Percentiles rank a stretch among this genome's conserved stretches.
Evolutionary conservation across 805 yeast species (phyloP).

Genomic region (Candida fluviatilis): DNA sequence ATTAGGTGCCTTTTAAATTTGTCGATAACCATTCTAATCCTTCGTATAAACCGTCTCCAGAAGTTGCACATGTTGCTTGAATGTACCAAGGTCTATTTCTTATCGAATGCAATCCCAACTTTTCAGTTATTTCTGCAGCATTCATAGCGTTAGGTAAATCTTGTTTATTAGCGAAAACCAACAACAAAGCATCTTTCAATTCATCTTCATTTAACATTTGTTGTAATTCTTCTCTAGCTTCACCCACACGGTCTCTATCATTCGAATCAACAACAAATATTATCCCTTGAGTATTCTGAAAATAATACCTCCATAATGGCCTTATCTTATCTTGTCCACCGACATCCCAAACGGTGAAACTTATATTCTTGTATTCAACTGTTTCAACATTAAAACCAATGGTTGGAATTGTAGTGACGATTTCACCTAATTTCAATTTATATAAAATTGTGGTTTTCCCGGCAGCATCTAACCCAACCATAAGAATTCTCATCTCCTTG

Average conservation of each 20-base stretch:
- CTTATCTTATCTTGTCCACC: constrained; percentile 44
- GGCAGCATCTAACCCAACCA: constrained; percentile 43
- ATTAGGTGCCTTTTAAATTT: constrained; percentile 23
- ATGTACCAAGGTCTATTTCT: constrained; percentile 43
- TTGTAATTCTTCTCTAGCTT: constrained; percentile 41
- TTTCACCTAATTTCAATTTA: constrained; percentile 40
- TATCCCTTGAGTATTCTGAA: constrained; percentile 41
- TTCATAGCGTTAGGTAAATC: constrained; percentile 44
- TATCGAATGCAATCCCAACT: constrained; percentile 40
- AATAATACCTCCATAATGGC: constrained; percentile 43
- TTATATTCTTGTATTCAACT: constrained; percentile 40
- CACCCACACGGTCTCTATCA: constrained; percentile 41
- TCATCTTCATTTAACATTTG: constrained; percentile 43
- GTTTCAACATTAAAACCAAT: constrained; percentile 43
- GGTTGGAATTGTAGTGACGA: constrained; percentile 41
- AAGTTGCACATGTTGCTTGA: constrained; percentile 40
- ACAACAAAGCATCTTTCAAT: constrained; percentile 37
- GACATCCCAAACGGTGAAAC: constrained; percentile 42
- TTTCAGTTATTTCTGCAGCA: constrained; percentile 41
- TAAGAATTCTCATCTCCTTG: constrained; percentile 41
- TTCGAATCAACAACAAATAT: constrained; percentile 41
- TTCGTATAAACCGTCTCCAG: constrained; percentile 37
- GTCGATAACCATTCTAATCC: constrained; percentile 37
- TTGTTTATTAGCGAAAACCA: constrained; percentile 41
- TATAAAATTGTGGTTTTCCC: constrained; percentile 41